These are phyloP conservation scores for Entomortierella lignicola DNA, from an alignment of 192 early-diverging fungal genomes.

Conservation along the genomic window DNA sequence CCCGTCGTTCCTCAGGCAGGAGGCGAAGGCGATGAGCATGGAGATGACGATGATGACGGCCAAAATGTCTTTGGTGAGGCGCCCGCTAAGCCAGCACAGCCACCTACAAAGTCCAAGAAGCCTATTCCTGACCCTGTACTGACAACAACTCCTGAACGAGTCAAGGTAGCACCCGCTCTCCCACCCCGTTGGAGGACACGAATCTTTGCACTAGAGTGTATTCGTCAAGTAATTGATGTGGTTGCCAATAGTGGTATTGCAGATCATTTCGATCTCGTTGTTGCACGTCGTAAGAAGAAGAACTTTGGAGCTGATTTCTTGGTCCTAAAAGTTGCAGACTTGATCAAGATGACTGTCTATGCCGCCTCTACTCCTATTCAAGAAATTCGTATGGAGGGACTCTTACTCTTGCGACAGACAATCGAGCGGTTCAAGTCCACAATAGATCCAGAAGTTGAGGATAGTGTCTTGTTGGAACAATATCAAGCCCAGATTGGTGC, in stretches of 20 bases:
- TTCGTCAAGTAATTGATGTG: conserved; percentile 73
- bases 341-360: conserved; percentile 92
- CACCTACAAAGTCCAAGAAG: neutral
- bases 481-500: conserved; percentile 96
- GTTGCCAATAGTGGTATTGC: conserved; percentile 64
- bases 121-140: conserved; percentile 47
- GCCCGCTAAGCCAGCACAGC: conserved; percentile 12
- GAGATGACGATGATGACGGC: conserved; percentile 39
- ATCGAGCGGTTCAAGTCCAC: conserved; percentile 70
- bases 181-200: conserved; percentile 84
- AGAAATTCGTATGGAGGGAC: conserved; percentile 82
- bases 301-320: conserved; percentile 75
- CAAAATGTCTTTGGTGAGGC: conserved; percentile 37
- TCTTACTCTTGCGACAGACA: conserved; percentile 81
- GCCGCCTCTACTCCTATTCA: conserved; percentile 83
- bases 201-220: conserved; percentile 80
- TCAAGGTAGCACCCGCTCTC: conserved; percentile 51
- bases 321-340: conserved; percentile 81
- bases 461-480: conserved; percentile 84
- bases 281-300: conserved; percentile 67
- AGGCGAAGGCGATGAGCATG: conserved; percentile 60
- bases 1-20: conserved; percentile 46
- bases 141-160: conserved; percentile 31
- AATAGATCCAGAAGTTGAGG: conserved; percentile 91
- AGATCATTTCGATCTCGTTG: conserved; percentile 77